These are phyloP conservation scores for Castanea sativa DNA, from an alignment of 306 rosid genomes.

Conservation along the genomic window DNA sequence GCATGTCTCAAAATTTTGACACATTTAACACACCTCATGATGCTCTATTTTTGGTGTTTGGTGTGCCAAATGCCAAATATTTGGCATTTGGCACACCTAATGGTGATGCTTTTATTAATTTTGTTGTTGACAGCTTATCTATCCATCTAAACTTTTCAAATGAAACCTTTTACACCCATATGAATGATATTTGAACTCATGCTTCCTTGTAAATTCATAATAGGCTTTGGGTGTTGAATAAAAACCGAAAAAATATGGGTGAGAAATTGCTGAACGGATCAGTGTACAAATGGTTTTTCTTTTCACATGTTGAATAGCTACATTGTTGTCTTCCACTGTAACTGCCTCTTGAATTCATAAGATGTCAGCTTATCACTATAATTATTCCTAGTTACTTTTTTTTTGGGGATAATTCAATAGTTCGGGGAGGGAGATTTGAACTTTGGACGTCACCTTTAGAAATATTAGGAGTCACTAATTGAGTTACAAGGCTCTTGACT, in stretches of 20 bases:
- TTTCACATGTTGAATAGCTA: background rate
- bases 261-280: background rate
- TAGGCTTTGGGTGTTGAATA: background rate
- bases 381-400: background rate
- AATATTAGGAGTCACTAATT: too few relatives aligned
- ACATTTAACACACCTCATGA: too few relatives aligned
- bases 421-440: too few relatives aligned
- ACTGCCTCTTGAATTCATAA: background rate
- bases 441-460: too few relatives aligned
- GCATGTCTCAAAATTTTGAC: too few relatives aligned
- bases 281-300: background rate
- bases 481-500: too few relatives aligned
- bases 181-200: background rate
- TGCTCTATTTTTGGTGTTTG: too few relatives aligned
- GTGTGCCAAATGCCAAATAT: too few relatives aligned
- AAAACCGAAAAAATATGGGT: background rate
- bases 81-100: too few relatives aligned
- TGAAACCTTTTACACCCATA: background rate
- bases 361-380: background rate
- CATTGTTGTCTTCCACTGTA: background rate
- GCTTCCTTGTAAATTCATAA: background rate
- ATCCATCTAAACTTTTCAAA: background rate
- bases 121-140: background rate
- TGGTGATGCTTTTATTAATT: background rate
- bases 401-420: too few relatives aligned